phyloP scores from a whole-genome alignment of 345 rosid species.

The Gossypium arboreum region DNA sequence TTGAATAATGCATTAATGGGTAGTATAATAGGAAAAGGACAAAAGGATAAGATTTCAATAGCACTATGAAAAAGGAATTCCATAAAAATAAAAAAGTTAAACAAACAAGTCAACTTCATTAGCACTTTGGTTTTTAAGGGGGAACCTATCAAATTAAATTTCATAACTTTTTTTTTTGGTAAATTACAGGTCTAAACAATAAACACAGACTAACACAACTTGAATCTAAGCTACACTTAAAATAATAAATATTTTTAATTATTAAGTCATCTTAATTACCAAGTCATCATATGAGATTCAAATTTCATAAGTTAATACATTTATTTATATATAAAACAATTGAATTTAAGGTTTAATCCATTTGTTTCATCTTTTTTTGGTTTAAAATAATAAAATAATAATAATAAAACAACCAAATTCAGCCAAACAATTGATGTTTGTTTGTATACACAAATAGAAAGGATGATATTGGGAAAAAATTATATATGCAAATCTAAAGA shows the following conservation, averaged over 20 bases:
- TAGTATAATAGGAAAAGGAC: background rate
- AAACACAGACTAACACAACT: accelerated
- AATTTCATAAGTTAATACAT: too few species aligned
- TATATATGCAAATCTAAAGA: background rate
- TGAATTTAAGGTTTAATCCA: too few species aligned
- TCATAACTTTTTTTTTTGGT: too few species aligned
- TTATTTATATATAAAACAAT: too few species aligned
- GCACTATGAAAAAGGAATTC: background rate
- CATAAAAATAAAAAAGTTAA: too few species aligned
- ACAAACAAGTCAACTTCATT: background rate
- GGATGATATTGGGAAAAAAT: background rate
- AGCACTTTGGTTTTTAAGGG: background rate
- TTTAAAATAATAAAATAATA: too few species aligned
- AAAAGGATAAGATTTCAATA: background rate
- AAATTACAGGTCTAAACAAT: too few species aligned
- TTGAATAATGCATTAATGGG: background rate
- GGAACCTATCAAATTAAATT: too few species aligned
- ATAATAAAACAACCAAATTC: background rate
- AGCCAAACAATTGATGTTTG: background rate
- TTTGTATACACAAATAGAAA: background rate
- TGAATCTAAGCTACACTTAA: accelerated
- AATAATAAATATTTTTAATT: too few species aligned
- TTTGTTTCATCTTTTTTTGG: background rate
- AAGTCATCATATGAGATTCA: too few species aligned
- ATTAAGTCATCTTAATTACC: too few species aligned